These are phyloP conservation scores for Yamadazyma kanchanaburiensis DNA, from an alignment of 1,139 yeast genomes.

Conservation along the genomic window DNA sequence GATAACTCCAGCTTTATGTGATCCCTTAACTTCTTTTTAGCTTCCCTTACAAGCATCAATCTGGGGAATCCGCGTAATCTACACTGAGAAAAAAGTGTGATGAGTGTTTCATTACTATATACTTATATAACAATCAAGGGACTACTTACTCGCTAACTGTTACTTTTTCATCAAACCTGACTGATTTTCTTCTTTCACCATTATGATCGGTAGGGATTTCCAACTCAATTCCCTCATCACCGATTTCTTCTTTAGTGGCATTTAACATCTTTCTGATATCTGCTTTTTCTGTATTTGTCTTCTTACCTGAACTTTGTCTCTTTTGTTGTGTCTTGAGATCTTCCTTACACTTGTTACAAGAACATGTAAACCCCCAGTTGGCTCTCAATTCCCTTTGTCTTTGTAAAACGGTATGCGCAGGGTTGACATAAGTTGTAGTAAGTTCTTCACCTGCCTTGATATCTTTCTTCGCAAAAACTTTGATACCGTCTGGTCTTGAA, in stretches of 20 bases:
- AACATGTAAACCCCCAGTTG: slow-evolving; percentile 84
- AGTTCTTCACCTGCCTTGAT: slow-evolving; percentile 68
- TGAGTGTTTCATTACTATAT: background rate
- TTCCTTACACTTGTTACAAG: slow-evolving; percentile 60
- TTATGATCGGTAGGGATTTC: slow-evolving; percentile 35
- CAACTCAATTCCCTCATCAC: slow-evolving; percentile 47
- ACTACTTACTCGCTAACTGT: slow-evolving; percentile 16
- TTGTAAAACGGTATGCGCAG: slow-evolving; percentile 57
- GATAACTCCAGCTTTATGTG: slow-evolving; percentile 16
- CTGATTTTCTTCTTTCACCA: slow-evolving; percentile 64
- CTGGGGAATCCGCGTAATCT: too few relatives aligned
- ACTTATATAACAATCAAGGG: background rate
- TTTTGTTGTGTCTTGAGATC: slow-evolving; percentile 46
- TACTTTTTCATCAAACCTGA: slow-evolving; percentile 67
- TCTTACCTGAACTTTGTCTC: slow-evolving; percentile 23
- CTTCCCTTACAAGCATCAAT: slow-evolving; percentile 6
- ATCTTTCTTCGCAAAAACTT: slow-evolving; percentile 56
- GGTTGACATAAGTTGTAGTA: slow-evolving; percentile 68
- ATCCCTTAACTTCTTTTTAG: slow-evolving; percentile 15
- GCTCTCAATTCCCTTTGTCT: slow-evolving; percentile 66
- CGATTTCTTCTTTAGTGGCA: slow-evolving; percentile 27
- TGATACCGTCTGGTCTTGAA: slow-evolving; percentile 51
- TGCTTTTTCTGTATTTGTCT: slow-evolving; percentile 21
- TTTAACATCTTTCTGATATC: slow-evolving; percentile 48
- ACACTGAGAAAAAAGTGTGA: background rate